phyloP scores from a whole-genome alignment of 768 basidiomycete species.

The Imleria badia region DNA sequence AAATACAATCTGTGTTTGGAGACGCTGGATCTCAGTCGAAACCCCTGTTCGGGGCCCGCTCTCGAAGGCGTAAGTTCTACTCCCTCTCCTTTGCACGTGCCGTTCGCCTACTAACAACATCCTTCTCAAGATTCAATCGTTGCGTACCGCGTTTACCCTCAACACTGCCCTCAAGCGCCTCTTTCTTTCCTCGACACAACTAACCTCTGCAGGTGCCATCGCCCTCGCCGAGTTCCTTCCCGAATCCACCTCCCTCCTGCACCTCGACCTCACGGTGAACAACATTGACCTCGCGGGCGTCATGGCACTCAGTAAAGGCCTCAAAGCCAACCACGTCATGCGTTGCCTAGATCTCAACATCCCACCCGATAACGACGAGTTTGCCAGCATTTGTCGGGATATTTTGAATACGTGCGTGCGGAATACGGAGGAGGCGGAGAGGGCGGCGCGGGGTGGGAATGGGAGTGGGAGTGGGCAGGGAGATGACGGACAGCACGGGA shows the following conservation, averaged over 20 bases:
- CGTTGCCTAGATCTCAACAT: slow-evolving; percentile 93
- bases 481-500: slow-evolving; percentile 21
- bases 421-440: slow-evolving; percentile 88
- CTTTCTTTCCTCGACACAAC: slow-evolving; percentile 81
- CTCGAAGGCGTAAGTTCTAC: slow-evolving; percentile 77
- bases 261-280: slow-evolving; percentile 89
- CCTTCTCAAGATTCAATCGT: slow-evolving; percentile 65
- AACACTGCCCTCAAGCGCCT: slow-evolving; percentile 90
- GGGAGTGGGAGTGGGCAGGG: background rate
- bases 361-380: slow-evolving; percentile 79
- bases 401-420: slow-evolving; percentile 89
- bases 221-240: slow-evolving; percentile 96
- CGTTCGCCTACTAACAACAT: background rate
- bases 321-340: slow-evolving; percentile 83
- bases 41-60: slow-evolving; percentile 88
- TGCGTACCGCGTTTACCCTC: slow-evolving; percentile 90
- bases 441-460: slow-evolving; percentile 10
- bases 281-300: slow-evolving; percentile 85
- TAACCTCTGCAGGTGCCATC: slow-evolving; percentile 86
- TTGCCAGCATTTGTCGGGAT: slow-evolving; percentile 82
- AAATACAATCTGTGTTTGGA: slow-evolving; percentile 96
- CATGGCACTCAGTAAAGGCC: slow-evolving; percentile 84
- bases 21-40: slow-evolving; percentile 89
- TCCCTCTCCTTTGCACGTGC: background rate
- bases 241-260: slow-evolving; percentile 81